Conservation (phyloP, 441 rosid genomes). For the Kokia cookei region DNA sequence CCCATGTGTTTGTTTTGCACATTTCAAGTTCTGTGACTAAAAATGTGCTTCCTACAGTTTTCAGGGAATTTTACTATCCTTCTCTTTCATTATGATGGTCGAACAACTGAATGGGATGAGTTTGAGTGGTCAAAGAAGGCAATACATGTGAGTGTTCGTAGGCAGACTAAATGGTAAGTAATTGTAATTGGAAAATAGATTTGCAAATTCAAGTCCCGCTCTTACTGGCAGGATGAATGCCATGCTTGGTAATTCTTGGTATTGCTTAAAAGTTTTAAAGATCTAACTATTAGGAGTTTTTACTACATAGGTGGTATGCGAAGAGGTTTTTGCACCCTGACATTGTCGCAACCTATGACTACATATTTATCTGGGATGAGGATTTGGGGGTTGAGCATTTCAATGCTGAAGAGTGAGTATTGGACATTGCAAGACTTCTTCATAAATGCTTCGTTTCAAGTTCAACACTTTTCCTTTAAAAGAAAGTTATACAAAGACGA, state of each 20-base stretch:
- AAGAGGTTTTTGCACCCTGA: slow-evolving; percentile 99
- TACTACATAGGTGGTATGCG: slow-evolving; percentile 85
- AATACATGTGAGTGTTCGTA: slow-evolving; percentile 76
- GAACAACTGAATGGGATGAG: slow-evolving; percentile 92
- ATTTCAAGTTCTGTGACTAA: slow-evolving; percentile 8
- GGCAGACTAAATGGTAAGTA: slow-evolving; percentile 90
- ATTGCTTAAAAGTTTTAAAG: not conserved
- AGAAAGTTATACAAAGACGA: not conserved
- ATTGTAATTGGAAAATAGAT: not conserved
- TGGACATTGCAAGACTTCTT: not conserved
- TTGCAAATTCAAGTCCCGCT: not conserved
- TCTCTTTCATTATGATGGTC: slow-evolving; percentile 95
- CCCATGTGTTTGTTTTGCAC: not conserved
- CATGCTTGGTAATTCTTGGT: not conserved
- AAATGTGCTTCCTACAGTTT: slow-evolving; percentile 51
- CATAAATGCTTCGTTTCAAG: not conserved
- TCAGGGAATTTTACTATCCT: slow-evolving; percentile 83
- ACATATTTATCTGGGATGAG: slow-evolving; percentile 98
- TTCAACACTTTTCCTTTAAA: not conserved
- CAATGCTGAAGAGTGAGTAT: slow-evolving; percentile 78
- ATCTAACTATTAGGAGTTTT: not conserved
- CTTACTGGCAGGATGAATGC: not conserved
- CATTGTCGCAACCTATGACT: slow-evolving; percentile 89
- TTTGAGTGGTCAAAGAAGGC: slow-evolving; percentile 97
- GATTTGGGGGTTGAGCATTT: slow-evolving; percentile 94